Evolutionary conservation across 192 early-diverging fungal species (phyloP).

Genomic region (Coemansia sp.): DNA sequence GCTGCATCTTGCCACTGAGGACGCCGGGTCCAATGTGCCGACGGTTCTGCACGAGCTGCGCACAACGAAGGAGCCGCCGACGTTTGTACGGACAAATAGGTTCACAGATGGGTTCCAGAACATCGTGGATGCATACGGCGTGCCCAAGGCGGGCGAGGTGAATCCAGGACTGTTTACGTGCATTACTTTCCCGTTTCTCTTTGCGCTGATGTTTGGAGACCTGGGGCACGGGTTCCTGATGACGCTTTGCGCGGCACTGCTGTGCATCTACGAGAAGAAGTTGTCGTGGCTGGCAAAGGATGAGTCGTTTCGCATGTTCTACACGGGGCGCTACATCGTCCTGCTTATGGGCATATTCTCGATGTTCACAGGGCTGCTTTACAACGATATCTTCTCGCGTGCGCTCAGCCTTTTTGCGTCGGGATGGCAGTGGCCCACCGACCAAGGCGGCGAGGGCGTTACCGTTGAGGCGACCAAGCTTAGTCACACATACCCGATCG

Average conservation of each 20-base stretch:
- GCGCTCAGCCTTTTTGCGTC: conserved; percentile 70
- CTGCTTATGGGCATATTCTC: conserved; percentile 98
- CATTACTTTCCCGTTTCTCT: conserved; percentile 99
- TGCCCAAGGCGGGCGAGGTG: conserved; percentile 94
- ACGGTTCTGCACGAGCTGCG: conserved; percentile 83
- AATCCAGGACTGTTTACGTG: conserved; percentile 97
- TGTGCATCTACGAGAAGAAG: conserved; percentile 79
- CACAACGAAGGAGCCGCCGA: conserved; percentile 89
- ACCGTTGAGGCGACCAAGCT: conserved; percentile 63
- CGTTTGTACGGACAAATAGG: conserved; percentile 94
- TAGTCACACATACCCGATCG: conserved; percentile 69
- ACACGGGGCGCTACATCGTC: conserved; percentile 95
- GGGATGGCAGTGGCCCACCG: conserved; percentile 73
- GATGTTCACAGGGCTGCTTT: conserved; percentile 94
- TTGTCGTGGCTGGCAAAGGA: conserved; percentile 70
- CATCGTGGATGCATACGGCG: conserved; percentile 97
- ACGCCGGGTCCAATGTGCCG: conserved; percentile 84
- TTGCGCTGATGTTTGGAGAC: conserved; percentile 99
- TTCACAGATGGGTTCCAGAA: conserved; percentile 95
- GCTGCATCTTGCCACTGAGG: conserved; percentile 80
- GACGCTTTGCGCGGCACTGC: conserved; percentile 68
- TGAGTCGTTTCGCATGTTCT: conserved; percentile 85
- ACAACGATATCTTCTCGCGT: conserved; percentile 97
- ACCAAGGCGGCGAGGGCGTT: conserved; percentile 58
- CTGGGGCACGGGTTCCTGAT: conserved; percentile 93